phyloP scores from a whole-genome alignment of 2,329 filamentous ascomycete species.

The Phoma herbarum region DNA sequence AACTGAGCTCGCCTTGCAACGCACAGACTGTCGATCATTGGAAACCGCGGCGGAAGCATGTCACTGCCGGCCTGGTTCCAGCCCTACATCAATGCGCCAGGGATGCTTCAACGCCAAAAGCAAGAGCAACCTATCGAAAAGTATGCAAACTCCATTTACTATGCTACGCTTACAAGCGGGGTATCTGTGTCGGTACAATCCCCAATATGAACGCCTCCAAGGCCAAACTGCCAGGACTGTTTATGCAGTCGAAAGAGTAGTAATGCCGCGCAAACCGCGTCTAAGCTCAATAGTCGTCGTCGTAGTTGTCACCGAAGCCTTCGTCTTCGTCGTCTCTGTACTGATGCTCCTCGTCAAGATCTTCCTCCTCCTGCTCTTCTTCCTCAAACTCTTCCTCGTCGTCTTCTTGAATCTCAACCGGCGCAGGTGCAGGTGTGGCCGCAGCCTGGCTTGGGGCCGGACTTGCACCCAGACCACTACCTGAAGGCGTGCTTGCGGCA shows the following conservation, averaged over 20 bases:
- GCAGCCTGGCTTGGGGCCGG: constrained; percentile 25
- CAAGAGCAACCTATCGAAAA: not conserved
- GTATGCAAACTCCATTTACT: constrained; percentile 18
- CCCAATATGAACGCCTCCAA: constrained; percentile 19
- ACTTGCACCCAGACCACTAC: constrained; percentile 34
- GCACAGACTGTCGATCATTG: constrained; percentile 20
- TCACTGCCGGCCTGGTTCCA: not conserved
- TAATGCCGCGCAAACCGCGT: not conserved
- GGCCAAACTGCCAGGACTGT: constrained; percentile 2
- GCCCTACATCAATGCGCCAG: constrained; percentile 2
- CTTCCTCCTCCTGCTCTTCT: constrained; percentile 49
- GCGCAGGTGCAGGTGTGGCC: constrained; percentile 16
- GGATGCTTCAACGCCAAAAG: not conserved
- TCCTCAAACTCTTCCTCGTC: constrained; percentile 40
- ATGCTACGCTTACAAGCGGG: constrained; percentile 25
- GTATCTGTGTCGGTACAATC: constrained; percentile 22
- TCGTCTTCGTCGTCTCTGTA: constrained; percentile 55
- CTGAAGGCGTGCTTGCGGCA: constrained; percentile 27
- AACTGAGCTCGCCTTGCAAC: constrained; percentile 15
- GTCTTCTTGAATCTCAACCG: constrained; percentile 15
- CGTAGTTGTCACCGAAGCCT: constrained; percentile 53
- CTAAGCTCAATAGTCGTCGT: constrained; percentile 32
- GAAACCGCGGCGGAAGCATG: constrained; percentile 14
- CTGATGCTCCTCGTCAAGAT: constrained; percentile 51
- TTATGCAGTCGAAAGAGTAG: constrained; percentile 1